These are phyloP conservation scores for Elasticomyces elasticus DNA, from an alignment of 495 filamentous ascomycete genomes.

Conservation along the genomic window DNA sequence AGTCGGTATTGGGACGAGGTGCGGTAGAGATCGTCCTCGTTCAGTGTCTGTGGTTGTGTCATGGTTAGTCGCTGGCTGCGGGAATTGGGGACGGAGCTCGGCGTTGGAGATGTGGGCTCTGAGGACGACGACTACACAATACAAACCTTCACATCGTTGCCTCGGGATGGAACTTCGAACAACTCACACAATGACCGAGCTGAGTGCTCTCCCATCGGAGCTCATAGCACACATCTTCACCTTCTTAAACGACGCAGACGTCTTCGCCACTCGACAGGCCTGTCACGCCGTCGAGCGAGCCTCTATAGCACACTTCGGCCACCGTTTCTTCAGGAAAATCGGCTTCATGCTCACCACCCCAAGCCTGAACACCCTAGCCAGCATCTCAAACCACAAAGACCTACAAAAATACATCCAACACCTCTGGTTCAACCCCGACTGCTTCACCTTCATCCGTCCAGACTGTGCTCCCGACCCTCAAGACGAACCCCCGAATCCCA, in stretches of 20 bases:
- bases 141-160: not conserved
- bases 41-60: constrained; percentile 39
- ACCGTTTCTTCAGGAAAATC: constrained; percentile 21
- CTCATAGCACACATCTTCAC: constrained; percentile 13
- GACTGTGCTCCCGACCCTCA: constrained; percentile 7
- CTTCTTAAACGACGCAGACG: not conserved
- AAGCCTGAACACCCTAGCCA: constrained; percentile 2
- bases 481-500: not conserved
- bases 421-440: constrained; percentile 23
- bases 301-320: constrained; percentile 9
- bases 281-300: constrained; percentile 1
- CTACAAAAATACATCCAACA: constrained; percentile 16
- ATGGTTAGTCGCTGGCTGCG: not conserved
- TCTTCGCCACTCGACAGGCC: constrained; percentile 9
- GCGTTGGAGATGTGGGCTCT: not conserved
- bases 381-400: constrained; percentile 7
- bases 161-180: not conserved
- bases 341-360: constrained; percentile 17
- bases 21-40: constrained; percentile 87
- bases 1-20: constrained; percentile 77
- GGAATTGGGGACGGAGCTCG: not conserved
- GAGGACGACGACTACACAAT: not conserved
- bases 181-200: not conserved
- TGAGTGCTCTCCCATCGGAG: constrained; percentile 11
- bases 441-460: constrained; percentile 11